Evolutionary conservation across 176 grass and related monocot genomes (phyloP), one percentile per base, ranked within the genome.

Genomic region (Saccharum spontaneum): DNA sequence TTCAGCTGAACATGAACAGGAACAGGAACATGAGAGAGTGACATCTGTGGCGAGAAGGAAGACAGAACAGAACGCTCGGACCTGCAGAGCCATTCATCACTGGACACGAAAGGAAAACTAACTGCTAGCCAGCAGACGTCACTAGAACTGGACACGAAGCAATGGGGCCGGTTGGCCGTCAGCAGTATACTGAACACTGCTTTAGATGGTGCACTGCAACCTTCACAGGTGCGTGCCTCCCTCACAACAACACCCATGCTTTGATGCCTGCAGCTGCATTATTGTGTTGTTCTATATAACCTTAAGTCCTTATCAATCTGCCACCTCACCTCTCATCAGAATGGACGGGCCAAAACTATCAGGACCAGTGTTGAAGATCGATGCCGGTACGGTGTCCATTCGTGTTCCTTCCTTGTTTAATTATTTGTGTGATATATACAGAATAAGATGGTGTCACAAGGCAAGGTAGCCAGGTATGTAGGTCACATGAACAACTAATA

Each of bases 251-350:
- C 6, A 28, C 15, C 12, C 49, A 52, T 20, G 50, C 28, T 6
- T 48, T 54, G 22, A 23, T 52, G 34, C 18, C 33, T 24, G 37
- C 22, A 64, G 61, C 63, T 62, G 13, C 55, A 46, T 79, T 44
- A 65, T 79, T 66, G 69, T 18, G 66, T 0, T 43, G n/a, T 67
- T n/a, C 0, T 60, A 60, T 60, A 80, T 69, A 80, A 28, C 28
- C 28, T 28, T 28, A 1, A 28, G 60, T 69, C 61, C 60, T 49
- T 84, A 75, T 69, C 60, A 66, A 15, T 26, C 10, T 20, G 61
- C 70, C 87, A 80, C 77, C 82, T 89, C 82, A 69, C 82, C 50
- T 54, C 50, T 54, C 50, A 54, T 54, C 17, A 54, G 50, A 1
- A 54, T 54, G 0, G 50, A 54, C 5, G 6, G 50, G 17, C 17